Percentiles rank a stretch among this genome's conserved stretches.
These are phyloP conservation scores for Aspergillus bridgeri DNA, from an alignment of 495 filamentous ascomycete species.

Conservation along the genomic window DNA sequence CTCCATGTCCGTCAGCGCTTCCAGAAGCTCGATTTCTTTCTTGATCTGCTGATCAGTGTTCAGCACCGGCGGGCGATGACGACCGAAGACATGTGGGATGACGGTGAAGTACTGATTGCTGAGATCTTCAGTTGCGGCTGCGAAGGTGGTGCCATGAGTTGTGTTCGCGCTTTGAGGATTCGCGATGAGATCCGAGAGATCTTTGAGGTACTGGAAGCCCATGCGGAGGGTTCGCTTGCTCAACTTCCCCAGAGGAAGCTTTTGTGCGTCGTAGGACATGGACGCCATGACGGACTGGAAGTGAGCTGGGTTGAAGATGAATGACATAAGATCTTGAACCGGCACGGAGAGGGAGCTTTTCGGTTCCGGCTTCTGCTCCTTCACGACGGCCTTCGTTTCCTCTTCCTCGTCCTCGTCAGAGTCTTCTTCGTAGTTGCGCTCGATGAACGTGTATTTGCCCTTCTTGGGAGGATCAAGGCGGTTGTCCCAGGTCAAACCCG, in stretches of 20 bases:
- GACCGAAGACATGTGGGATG: slow-evolving; percentile 80
- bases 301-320: slow-evolving; percentile 78
- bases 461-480: slow-evolving; percentile 56
- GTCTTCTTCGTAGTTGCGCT: slow-evolving; percentile 63
- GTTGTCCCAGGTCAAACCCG: slow-evolving; percentile 64
- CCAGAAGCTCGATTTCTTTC: slow-evolving; percentile 70
- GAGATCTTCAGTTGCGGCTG: slow-evolving; percentile 50
- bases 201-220: slow-evolving; percentile 71
- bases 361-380: slow-evolving; percentile 22
- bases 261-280: slow-evolving; percentile 72
- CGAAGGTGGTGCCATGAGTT: slow-evolving; percentile 39
- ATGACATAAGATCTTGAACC: slow-evolving; percentile 63
- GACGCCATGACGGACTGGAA: slow-evolving; percentile 62
- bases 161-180: slow-evolving; percentile 42
- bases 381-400: slow-evolving; percentile 27
- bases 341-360: slow-evolving; percentile 55
- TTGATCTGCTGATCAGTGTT: slow-evolving; percentile 52
- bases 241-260: slow-evolving; percentile 80
- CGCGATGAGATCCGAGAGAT: slow-evolving; percentile 62
- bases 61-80: slow-evolving; percentile 67
- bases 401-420: slow-evolving; percentile 50
- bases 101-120: slow-evolving; percentile 75
- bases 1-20: slow-evolving; percentile 78
- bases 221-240: slow-evolving; percentile 67
- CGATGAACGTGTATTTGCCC: slow-evolving; percentile 74